Base-by-base conservation (phyloP, 805 yeast species). In the Wickerhamiella galacta region DNA sequence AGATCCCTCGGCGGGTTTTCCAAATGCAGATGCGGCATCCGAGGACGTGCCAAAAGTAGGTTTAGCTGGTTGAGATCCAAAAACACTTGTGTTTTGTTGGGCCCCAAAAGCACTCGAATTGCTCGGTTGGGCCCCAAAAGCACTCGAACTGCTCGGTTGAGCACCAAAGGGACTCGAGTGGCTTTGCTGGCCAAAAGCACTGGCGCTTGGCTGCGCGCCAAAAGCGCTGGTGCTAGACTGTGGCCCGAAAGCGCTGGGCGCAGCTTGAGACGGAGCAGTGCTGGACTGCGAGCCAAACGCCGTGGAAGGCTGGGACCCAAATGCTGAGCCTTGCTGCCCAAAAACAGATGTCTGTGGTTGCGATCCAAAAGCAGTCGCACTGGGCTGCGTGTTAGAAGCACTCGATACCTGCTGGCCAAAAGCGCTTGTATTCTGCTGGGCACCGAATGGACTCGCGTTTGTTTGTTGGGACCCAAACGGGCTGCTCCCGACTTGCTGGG, bases 41-140 rank as follows among this genome's bases (percentile, higher is more conserved):
- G n/a, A n/a, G n/a, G n/a, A n/a, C n/a, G n/a, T n/a, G n/a, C n/a
- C n/a, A n/a, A n/a, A n/a, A n/a, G n/a, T n/a, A 7, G 19, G 11
- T 7, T 6, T 8, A 10, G 26, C 8, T 10, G 16, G 28, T 8
- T 25, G 16, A 8, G 16, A 12, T 25, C 6, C 49, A 31, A 46
- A 46, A 20, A 50, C 47, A 18, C 45, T n/a, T n/a, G n/a, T n/a
- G n/a, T n/a, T n/a, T n/a, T n/a, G n/a, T n/a, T n/a, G n/a, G n/a
- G n/a, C n/a, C n/a, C n/a, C n/a, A n/a, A n/a, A n/a, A n/a, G n/a
- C n/a, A n/a, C n/a, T n/a, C n/a, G n/a, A n/a, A n/a, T 39, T 18
- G 43, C 21, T 12, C 39, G 33, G 26, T 39, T 45, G 31, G 28
- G 28, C 39, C 8, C 47, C 40, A 25, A 37, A 27, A 11, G 29